Percentiles rank a stretch among this genome's conserved stretches.
These are phyloP conservation scores for Tuber umbilicatum DNA, from an alignment of 495 filamentous ascomycete genomes.

Conservation along the genomic window DNA sequence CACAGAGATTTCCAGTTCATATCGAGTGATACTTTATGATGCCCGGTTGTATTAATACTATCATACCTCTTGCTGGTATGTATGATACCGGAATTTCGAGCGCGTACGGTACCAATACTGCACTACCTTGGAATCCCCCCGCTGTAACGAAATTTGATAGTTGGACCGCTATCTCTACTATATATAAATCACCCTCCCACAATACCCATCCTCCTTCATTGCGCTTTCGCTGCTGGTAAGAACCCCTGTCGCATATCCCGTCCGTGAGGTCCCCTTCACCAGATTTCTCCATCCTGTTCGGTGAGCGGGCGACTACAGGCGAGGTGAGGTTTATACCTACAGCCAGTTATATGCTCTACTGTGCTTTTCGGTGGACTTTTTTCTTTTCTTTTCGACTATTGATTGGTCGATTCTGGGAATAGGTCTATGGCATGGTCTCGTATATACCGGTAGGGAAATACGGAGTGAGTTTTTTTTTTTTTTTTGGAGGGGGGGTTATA, in stretches of 20 bases:
- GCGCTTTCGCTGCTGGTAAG: neutral
- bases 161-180: too few species aligned
- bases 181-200: neutral
- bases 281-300: neutral
- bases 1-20: too few species aligned
- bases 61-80: too few species aligned
- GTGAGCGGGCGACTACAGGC: neutral
- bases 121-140: too few species aligned
- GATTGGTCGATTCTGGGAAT: neutral
- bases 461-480: neutral
- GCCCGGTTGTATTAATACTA: too few species aligned
- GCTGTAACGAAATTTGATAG: too few species aligned
- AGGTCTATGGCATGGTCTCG: neutral
- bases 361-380: neutral
- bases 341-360: too few species aligned
- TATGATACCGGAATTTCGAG: too few species aligned
- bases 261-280: neutral
- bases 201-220: neutral
- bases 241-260: neutral
- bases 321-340: neutral
- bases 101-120: too few species aligned
- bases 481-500: neutral
- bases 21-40: too few species aligned
- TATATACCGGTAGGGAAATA: neutral
- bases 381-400: neutral